Conservation (phyloP, 305 asterid genomes). For the Fraxinus sp. region DNA sequence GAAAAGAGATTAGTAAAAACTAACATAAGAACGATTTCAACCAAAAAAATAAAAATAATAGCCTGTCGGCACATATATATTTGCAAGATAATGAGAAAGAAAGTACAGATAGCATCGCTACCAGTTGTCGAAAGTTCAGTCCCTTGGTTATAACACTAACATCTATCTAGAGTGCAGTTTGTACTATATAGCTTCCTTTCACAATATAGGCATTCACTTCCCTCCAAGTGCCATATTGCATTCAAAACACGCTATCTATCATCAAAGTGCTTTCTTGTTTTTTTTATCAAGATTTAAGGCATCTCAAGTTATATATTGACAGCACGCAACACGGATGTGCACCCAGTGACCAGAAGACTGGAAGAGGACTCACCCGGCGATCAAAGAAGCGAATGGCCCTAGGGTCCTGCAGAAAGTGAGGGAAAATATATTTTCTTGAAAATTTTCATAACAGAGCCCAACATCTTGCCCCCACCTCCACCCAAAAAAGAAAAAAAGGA, state of each 20-base stretch:
- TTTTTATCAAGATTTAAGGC: neutral
- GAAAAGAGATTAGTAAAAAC: neutral
- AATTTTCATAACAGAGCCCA: neutral
- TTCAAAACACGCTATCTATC: conserved; percentile 7
- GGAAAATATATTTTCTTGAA: neutral
- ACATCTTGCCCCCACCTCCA: neutral
- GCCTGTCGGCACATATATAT: neutral
- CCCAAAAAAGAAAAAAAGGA: neutral
- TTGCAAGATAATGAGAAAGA: neutral
- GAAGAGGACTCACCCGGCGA: conserved; percentile 67
- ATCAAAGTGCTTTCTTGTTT: conserved; percentile 1
- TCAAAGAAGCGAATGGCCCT: conserved; percentile 92
- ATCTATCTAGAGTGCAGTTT: neutral
- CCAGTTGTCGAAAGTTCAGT: neutral
- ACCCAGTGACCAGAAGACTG: neutral
- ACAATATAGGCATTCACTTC: neutral
- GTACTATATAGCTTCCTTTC: conserved; percentile 1
- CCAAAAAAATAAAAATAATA: neutral
- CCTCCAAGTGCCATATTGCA: conserved; percentile 2
- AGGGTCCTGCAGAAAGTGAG: conserved; percentile 58
- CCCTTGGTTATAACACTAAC: conserved; percentile 1
- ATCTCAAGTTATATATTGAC: neutral
- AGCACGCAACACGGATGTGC: neutral
- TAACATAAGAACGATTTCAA: neutral
- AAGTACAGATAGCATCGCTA: neutral